Evolutionary conservation across 441 rosid genomes (phyloP).

Genomic region (Croton laevigatus): DNA sequence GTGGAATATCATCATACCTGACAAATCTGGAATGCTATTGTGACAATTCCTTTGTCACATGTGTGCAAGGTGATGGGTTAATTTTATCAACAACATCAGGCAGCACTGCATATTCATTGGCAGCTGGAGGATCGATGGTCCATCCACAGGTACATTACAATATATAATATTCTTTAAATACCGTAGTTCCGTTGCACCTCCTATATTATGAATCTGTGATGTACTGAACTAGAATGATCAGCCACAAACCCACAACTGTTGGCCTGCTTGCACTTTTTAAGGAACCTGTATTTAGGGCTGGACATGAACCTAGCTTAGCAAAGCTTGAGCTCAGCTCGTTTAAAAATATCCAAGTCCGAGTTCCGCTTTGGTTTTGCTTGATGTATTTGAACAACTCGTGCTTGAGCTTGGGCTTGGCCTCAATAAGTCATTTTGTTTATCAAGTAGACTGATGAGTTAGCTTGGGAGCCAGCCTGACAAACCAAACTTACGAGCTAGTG

Average conservation of each 20-base stretch:
- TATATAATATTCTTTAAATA: not conserved
- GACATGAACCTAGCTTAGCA: too few species aligned
- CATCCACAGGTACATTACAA: slow-evolving; percentile 79
- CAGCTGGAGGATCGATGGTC: slow-evolving; percentile 99
- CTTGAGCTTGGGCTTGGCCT: too few species aligned
- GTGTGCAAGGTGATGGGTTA: slow-evolving; percentile 98
- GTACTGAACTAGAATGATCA: not conserved
- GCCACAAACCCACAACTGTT: not conserved
- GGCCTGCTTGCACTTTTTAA: not conserved
- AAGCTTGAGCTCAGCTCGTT: too few species aligned
- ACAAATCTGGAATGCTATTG: slow-evolving; percentile 97
- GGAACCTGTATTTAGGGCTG: not conserved
- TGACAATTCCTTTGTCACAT: slow-evolving; percentile 86
- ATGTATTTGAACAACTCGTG: too few species aligned
- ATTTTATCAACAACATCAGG: slow-evolving; percentile 98
- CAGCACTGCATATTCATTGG: slow-evolving; percentile 97
- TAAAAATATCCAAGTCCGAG: too few species aligned
- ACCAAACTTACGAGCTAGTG: too few species aligned
- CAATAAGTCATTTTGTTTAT: too few species aligned
- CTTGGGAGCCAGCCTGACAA: too few species aligned
- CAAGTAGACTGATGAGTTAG: too few species aligned
- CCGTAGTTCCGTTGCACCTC: not conserved
- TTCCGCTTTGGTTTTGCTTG: too few species aligned
- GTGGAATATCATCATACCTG: slow-evolving; percentile 90
- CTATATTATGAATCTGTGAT: not conserved